Evolutionary conservation across 495 filamentous ascomycete species (phyloP).

Genomic region (Zalerion maritima): DNA sequence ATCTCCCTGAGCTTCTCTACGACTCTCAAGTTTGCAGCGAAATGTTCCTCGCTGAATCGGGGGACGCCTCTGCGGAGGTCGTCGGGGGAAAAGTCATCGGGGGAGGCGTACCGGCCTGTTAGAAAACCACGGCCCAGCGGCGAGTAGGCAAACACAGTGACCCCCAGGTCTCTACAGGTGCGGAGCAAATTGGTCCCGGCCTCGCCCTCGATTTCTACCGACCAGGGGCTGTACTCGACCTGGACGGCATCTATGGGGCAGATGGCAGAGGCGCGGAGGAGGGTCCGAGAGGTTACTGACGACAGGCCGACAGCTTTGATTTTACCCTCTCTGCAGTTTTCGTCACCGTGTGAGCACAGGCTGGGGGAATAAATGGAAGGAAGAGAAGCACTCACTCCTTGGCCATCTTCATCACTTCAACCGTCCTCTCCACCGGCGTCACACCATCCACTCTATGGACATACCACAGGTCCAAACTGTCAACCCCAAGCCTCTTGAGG

Average conservation of each 20-base stretch:
- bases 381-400: slow-evolving; percentile 22
- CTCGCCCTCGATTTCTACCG: slow-evolving; percentile 26
- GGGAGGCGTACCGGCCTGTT: slow-evolving; percentile 20
- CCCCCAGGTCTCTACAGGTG: slow-evolving; percentile 32
- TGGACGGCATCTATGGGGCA: slow-evolving; percentile 28
- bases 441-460: slow-evolving; percentile 36
- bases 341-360: no score
- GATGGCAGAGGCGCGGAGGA: slow-evolving; percentile 24
- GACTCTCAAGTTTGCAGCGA: slow-evolving; percentile 36
- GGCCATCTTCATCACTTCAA: slow-evolving; percentile 33
- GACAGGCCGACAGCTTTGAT: slow-evolving; percentile 39
- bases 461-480: slow-evolving; percentile 48
- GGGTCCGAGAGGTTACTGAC: slow-evolving; percentile 17
- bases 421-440: slow-evolving; percentile 51
- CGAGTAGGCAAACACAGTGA: slow-evolving; percentile 31
- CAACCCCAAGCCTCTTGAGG: slow-evolving; percentile 34
- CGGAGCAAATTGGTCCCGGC: slow-evolving; percentile 19
- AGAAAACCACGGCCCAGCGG: slow-evolving; percentile 35
- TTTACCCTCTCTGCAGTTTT: slow-evolving; percentile 27
- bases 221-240: slow-evolving; percentile 30
- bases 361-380: slow-evolving; percentile 1
- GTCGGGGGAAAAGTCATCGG: slow-evolving; percentile 21
- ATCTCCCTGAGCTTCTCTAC: slow-evolving; percentile 31
- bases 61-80: slow-evolving; percentile 26
- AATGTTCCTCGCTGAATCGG: slow-evolving; percentile 36